Percentiles rank a stretch among this genome's conserved stretches.
Evolutionary conservation across 2,329 filamentous ascomycete species (phyloP).

Genomic region (Neopestalotiopsis sp.): DNA sequence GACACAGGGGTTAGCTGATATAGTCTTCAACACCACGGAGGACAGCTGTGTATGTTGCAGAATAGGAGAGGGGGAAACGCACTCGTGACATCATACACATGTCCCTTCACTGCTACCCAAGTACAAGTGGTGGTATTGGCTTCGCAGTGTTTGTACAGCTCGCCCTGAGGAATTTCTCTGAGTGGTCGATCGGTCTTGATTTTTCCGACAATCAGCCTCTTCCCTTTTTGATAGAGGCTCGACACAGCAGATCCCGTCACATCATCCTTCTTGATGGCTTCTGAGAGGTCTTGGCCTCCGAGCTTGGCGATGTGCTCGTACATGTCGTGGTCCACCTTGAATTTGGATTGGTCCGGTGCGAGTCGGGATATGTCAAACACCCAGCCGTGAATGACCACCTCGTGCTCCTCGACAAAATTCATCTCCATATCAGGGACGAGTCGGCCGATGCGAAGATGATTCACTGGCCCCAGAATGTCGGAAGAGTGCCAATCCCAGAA

Average conservation of each 20-base stretch:
- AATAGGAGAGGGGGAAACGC: neutral
- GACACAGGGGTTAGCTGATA: neutral
- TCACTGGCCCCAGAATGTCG: conserved; percentile 21
- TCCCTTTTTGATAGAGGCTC: conserved; percentile 13
- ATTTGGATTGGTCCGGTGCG: conserved; percentile 2
- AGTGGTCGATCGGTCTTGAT: neutral
- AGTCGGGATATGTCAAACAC: conserved; percentile 27
- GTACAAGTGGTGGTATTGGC: conserved; percentile 9
- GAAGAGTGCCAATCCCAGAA: conserved; percentile 22
- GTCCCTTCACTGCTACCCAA: conserved; percentile 17
- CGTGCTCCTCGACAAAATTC: conserved; percentile 15
- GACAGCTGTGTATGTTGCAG: neutral
- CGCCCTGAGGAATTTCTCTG: conserved; percentile 19
- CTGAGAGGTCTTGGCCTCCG: conserved; percentile 17
- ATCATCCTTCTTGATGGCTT: neutral
- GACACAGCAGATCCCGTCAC: conserved; percentile 11
- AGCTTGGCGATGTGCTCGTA: conserved; percentile 15
- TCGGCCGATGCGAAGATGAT: conserved; percentile 21
- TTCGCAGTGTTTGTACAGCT: conserved; percentile 22
- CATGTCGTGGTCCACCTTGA: neutral
- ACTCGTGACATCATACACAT: conserved; percentile 25
- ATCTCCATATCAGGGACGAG: conserved; percentile 23
- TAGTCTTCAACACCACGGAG: neutral
- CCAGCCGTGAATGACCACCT: conserved; percentile 27
- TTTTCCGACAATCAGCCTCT: conserved; percentile 23